Conservation (phyloP, 805 yeast species). For the Tetrapisispora nanseiensis region DNA sequence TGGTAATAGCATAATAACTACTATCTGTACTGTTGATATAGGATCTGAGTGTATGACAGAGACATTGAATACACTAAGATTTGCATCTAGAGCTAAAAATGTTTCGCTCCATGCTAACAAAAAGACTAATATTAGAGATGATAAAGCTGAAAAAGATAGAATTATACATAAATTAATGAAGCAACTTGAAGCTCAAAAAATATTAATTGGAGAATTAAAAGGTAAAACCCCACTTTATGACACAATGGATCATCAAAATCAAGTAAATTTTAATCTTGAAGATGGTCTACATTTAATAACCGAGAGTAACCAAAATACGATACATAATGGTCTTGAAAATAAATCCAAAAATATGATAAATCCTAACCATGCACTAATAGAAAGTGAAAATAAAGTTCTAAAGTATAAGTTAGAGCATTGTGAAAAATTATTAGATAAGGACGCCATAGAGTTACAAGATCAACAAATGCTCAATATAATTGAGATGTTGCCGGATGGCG, state of each 20-base stretch:
- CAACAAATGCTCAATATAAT: constrained; percentile 50
- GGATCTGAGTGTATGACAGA: constrained; percentile 56
- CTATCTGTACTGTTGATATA: constrained; percentile 78
- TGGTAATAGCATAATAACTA: constrained; percentile 74
- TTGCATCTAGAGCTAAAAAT: constrained; percentile 73
- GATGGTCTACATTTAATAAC: constrained; percentile 1
- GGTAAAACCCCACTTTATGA: neutral
- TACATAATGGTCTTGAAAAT: neutral
- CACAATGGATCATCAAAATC: no score
- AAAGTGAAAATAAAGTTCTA: constrained; percentile 55
- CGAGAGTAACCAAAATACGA: constrained; percentile 2
- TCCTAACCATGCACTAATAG: constrained; percentile 36
- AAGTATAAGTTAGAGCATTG: constrained; percentile 62
- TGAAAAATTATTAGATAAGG: constrained; percentile 53
- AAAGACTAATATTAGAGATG: constrained; percentile 31
- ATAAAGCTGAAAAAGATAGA: constrained; percentile 34
- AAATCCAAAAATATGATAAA: constrained; percentile 9
- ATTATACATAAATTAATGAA: constrained; percentile 46
- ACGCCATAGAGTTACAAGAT: constrained; percentile 40
- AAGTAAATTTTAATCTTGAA: no score
- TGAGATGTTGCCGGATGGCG: constrained; percentile 45
- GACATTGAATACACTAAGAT: constrained; percentile 76
- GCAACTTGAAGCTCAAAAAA: constrained; percentile 52
- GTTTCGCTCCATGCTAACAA: constrained; percentile 59
- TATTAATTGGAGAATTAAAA: neutral